These are phyloP conservation scores for Persicaria tinctoria DNA, from an alignment of 148 eudicot genomes.

Conservation along the genomic window DNA sequence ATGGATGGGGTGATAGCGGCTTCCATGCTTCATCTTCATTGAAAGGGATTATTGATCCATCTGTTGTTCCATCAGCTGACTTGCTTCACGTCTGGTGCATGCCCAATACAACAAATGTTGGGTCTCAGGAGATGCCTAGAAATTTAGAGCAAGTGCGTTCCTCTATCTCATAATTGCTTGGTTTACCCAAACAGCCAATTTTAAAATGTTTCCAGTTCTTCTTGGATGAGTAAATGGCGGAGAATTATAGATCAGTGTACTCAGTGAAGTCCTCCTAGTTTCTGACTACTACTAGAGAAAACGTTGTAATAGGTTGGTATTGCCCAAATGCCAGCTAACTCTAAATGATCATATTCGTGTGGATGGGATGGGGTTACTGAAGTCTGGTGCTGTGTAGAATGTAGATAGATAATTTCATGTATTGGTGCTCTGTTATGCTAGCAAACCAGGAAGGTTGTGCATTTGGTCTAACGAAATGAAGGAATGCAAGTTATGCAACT, in stretches of 20 bases:
- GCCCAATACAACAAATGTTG: conserved; percentile 92
- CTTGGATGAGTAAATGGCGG: not conserved
- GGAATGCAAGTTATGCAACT: not conserved
- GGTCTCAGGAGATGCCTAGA: conserved; percentile 80
- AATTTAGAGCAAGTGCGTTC: conserved; percentile 62
- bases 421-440: not conserved
- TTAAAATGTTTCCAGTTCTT: not conserved
- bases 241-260: not conserved
- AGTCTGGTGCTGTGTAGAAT: not conserved
- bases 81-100: conserved; percentile 88
- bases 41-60: conserved; percentile 71
- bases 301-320: not conserved
- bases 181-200: not conserved
- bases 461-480: not conserved
- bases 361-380: not conserved
- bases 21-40: conserved; percentile 31
- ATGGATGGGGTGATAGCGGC: conserved; percentile 78
- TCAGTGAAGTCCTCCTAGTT: not conserved
- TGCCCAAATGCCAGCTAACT: not conserved
- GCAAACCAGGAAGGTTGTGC: not conserved
- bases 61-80: conserved; percentile 63
- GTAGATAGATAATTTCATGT: conserved; percentile 1
- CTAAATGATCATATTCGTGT: not conserved
- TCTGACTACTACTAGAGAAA: not conserved
- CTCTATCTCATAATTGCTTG: conserved; percentile 1